A percentile compares a stretch with the other conserved stretches of the same genome.
These are phyloP conservation scores for Pestalotiopsis sp. DNA, from an alignment of 2,329 filamentous ascomycete species.

Conservation along the genomic window DNA sequence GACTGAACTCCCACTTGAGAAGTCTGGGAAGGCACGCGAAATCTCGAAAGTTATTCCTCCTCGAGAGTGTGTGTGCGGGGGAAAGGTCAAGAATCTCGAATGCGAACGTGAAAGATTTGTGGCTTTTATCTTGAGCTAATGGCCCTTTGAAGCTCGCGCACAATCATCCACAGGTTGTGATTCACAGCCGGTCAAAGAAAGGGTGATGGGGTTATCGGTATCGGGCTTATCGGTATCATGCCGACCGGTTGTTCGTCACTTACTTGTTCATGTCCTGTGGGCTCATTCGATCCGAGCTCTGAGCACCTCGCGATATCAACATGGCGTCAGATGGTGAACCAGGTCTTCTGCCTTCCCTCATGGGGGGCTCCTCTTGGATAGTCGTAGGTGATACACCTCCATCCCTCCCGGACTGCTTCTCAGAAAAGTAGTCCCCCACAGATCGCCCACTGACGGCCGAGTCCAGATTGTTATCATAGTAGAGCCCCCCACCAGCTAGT, in stretches of 20 bases:
- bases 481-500: constrained; percentile 26
- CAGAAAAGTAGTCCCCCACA: constrained; percentile 11
- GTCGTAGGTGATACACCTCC: constrained; percentile 19
- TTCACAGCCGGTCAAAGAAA: no score
- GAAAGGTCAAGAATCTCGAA: no score
- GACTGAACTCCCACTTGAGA: no score
- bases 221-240: no score
- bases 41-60: no score
- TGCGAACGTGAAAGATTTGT: no score
- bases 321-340: constrained; percentile 35
- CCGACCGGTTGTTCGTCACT: constrained; percentile 14
- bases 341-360: constrained; percentile 16
- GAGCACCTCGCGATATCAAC: constrained; percentile 28
- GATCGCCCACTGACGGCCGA: constrained; percentile 18
- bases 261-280: constrained; percentile 23
- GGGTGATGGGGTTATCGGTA: no score
- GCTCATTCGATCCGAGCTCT: constrained; percentile 22
- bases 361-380: constrained; percentile 18
- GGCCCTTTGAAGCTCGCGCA: no score
- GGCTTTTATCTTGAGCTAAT: no score
- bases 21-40: no score
- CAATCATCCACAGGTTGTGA: not conserved
- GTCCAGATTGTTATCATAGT: constrained; percentile 13
- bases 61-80: no score
- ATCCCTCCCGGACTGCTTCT: constrained; percentile 16